A percentile compares a stretch with the other conserved stretches of the same genome.
Evolutionary conservation across 2,329 filamentous ascomycete genomes (phyloP).

Genomic region (Botrytis cinerea): DNA sequence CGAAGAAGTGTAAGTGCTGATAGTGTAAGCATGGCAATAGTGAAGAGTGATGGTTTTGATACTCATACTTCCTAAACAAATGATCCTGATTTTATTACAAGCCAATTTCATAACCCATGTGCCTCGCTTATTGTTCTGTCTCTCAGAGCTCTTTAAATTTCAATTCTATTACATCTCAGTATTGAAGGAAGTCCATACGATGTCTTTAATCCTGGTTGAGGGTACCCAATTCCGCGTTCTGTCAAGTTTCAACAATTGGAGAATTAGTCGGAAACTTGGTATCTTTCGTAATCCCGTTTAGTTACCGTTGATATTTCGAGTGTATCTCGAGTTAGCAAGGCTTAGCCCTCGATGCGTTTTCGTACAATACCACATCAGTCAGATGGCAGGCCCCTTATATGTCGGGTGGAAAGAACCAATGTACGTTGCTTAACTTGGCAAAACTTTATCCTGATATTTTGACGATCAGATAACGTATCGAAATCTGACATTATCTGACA

Average conservation of each 20-base stretch:
- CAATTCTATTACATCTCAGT: not conserved
- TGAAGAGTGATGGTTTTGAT: not conserved
- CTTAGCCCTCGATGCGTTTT: constrained; percentile 1
- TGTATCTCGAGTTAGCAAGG: not conserved
- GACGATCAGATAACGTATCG: constrained; percentile 9
- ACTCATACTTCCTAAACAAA: not conserved
- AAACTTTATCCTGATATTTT: not conserved
- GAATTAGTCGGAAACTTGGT: not conserved
- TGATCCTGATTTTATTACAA: not conserved
- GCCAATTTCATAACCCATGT: too few relatives aligned
- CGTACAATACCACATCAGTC: not conserved
- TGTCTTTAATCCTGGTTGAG: not conserved
- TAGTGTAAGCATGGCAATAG: not conserved
- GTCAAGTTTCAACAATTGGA: not conserved
- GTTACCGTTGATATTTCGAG: not conserved
- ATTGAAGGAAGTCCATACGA: not conserved
- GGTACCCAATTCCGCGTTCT: not conserved
- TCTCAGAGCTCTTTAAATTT: not conserved
- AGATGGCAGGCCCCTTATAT: not conserved
- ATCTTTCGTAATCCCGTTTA: not conserved
- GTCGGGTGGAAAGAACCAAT: not conserved
- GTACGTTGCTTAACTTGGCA: not conserved
- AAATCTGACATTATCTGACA: constrained; percentile 12
- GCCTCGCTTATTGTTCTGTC: not conserved
- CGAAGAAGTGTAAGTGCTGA: not conserved